These are phyloP conservation scores for Ormosia semicastrata DNA, from an alignment of 306 rosid species.

Conservation along the genomic window DNA sequence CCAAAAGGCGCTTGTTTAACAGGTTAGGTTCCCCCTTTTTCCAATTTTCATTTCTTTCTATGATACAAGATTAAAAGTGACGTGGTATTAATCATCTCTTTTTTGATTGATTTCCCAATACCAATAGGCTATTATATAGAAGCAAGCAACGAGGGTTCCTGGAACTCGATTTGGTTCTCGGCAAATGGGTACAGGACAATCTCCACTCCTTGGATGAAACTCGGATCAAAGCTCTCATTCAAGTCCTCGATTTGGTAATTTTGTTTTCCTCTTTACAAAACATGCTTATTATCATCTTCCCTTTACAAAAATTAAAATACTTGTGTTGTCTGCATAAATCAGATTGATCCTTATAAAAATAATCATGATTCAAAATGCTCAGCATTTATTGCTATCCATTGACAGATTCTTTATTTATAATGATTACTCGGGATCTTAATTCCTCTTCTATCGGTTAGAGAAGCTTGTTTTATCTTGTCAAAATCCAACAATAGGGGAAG, in stretches of 20 bases:
- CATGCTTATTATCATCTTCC: too few relatives aligned
- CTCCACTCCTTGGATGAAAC: slow-evolving; percentile 69
- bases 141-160: slow-evolving; percentile 91
- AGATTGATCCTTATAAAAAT: not conserved
- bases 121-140: slow-evolving; percentile 63
- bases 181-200: slow-evolving; percentile 89
- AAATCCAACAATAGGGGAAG: not conserved
- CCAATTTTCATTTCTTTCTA: not conserved
- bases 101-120: not conserved
- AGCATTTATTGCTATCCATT: not conserved
- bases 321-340: not conserved
- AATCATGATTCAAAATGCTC: not conserved
- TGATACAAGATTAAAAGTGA: not conserved
- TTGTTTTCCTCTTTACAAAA: not conserved
- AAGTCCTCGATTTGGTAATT: slow-evolving; percentile 74
- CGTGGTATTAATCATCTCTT: not conserved
- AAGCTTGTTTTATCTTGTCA: not conserved
- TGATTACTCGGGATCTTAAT: not conserved
- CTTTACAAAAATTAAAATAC: too few relatives aligned
- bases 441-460: not conserved
- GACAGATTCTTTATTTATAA: not conserved
- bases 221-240: slow-evolving; percentile 58
- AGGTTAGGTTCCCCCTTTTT: slow-evolving; percentile 35
- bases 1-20: slow-evolving; percentile 72
- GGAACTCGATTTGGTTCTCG: slow-evolving; percentile 86